phyloP scores from a whole-genome alignment of 495 filamentous ascomycete genomes.

The Cercophora scortea region DNA sequence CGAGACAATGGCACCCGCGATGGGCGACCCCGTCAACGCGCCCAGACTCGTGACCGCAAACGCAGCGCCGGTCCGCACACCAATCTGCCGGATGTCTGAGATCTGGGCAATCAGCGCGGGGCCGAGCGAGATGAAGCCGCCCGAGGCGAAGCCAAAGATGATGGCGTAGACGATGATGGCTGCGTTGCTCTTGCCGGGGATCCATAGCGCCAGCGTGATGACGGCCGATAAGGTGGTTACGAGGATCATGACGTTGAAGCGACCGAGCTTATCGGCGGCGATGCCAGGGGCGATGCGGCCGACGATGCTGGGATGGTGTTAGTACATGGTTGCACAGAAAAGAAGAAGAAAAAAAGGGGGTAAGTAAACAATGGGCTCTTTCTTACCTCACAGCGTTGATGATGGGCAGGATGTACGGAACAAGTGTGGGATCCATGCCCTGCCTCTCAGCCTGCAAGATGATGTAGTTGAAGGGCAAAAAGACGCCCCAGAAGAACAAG shows the following conservation, averaged over 20 bases:
- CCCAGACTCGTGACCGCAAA: conserved; percentile 59
- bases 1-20: conserved; percentile 60
- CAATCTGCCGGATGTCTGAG: conserved; percentile 64
- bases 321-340: conserved; percentile 37
- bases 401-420: conserved; percentile 62
- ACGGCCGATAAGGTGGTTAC: conserved; percentile 53
- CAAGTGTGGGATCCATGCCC: conserved; percentile 52
- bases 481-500: conserved; percentile 65
- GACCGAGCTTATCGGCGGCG: conserved; percentile 62
- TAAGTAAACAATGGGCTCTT: conserved; percentile 4
- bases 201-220: conserved; percentile 61
- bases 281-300: conserved; percentile 71
- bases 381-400: conserved; percentile 61
- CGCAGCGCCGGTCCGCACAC: conserved; percentile 59
- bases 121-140: conserved; percentile 59
- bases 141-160: conserved; percentile 66
- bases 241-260: conserved; percentile 65
- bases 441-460: conserved; percentile 30
- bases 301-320: conserved; percentile 38
- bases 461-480: conserved; percentile 67
- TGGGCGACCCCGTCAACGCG: conserved; percentile 61
- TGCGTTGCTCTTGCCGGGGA: conserved; percentile 51
- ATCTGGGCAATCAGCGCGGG: conserved; percentile 59
- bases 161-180: conserved; percentile 58
- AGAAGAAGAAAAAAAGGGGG: conserved; percentile 45